Base-by-base conservation (phyloP, 2,329 filamentous ascomycete genomes). In the Sclerotinia subarctica region DNA sequence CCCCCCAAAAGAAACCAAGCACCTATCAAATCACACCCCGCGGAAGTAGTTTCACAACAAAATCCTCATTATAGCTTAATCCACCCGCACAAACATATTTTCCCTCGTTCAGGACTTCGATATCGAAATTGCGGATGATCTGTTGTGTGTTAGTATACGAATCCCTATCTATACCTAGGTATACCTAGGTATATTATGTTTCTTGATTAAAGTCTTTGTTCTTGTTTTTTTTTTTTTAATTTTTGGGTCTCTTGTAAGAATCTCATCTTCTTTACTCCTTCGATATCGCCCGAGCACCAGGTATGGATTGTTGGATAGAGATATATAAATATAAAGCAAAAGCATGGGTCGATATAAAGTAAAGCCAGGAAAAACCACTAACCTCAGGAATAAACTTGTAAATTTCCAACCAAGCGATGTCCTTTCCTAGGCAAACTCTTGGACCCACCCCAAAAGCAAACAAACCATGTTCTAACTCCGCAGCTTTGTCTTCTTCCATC, bases 401-500 rank as follows among this genome's bases (percentile, higher is more conserved):
- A n/a, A 73, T 24, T 56, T 75, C 73, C 71, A 74, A 69, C 21
- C 68, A 58, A 8, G 74, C 73, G 47, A 76, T 73, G 52, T 75
- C 71, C 63, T 74, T 75, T 19, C 74, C 73, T 11, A 75, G 35
- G 58, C 73, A 75, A 44, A 70, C 68, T 11, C 73, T 69, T 15
- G 70, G 56, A 2, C 73, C 73, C 1, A 71, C 52, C 3, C 73
- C 73, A 64, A 74, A 75, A 2, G 67, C 67, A 42, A 75, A 74
- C 62, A 68, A 70, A 6, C 56, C 49, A 15, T 67, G 67, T n/a
- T 74, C 69, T 46, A 72, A 66, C 54, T 69, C 69, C 0, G 32
- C 38, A 13, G 44, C 52, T 24, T 54, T 59, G 5, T 60, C 69
- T 1, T n/a, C 21, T 29, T 68, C 72, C 47, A 86, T 71, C 85